A percentile compares a stretch with the other conserved stretches of the same genome.
Conservation (phyloP, 2,329 filamentous ascomycete species). For the Trichocomaceae sp. region DNA sequence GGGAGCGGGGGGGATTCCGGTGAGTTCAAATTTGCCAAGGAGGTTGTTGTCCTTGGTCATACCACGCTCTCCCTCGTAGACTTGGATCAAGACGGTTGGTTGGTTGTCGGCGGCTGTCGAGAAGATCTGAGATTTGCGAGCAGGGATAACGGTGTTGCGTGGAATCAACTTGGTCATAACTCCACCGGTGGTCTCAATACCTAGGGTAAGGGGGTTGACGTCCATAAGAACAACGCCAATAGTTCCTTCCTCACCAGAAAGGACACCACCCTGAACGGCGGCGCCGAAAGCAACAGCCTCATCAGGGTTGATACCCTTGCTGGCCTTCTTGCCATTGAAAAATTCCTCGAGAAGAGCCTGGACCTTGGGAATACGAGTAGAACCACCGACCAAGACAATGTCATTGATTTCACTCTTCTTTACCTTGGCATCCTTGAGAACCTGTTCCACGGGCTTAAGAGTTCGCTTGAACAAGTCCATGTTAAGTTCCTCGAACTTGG, state of each 20-base stretch:
- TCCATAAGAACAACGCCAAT: constrained; percentile 87
- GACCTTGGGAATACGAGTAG: constrained; percentile 98
- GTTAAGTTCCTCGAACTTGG: constrained; percentile 99
- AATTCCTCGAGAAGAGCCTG: constrained; percentile 90
- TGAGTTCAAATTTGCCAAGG: constrained; percentile 97
- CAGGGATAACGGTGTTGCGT: constrained; percentile 90
- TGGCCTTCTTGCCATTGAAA: constrained; percentile 92
- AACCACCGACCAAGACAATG: constrained; percentile 96
- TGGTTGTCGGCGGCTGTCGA: constrained; percentile 96
- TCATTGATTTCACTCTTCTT: constrained; percentile 94
- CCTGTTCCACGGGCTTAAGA: constrained; percentile 96
- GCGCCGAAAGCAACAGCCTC: constrained; percentile 98
- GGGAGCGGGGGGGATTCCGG: constrained; percentile 87
- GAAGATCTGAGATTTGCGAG: constrained; percentile 97
- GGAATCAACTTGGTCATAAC: constrained; percentile 97
- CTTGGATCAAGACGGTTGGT: constrained; percentile 89
- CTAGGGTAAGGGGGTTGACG: constrained; percentile 90
- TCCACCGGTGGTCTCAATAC: constrained; percentile 95
- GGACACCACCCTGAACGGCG: constrained; percentile 91
- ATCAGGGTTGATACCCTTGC: constrained; percentile 99
- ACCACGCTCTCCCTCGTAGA: constrained; percentile 87
- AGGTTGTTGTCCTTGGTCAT: constrained; percentile 97
- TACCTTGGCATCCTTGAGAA: constrained; percentile 95
- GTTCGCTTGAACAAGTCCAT: constrained; percentile 99
- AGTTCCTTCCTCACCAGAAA: constrained; percentile 79